These are phyloP conservation scores for Candida suzukii DNA, from an alignment of 805 yeast species.

Conservation along the genomic window DNA sequence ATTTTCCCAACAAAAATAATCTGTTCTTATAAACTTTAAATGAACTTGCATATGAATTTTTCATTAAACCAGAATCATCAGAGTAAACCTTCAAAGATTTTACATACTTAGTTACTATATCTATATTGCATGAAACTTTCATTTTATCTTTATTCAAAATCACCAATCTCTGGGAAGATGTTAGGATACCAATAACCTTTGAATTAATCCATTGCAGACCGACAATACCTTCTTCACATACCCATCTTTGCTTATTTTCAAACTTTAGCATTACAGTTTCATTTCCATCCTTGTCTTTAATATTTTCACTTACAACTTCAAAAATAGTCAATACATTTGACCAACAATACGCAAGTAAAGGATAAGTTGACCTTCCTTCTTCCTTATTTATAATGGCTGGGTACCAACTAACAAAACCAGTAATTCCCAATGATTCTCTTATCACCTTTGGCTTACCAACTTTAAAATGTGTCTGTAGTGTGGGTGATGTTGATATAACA, in stretches of 20 bases:
- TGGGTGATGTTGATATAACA: slow-evolving; percentile 49
- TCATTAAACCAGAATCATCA: slow-evolving; percentile 4
- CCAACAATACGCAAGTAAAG: slow-evolving; percentile 65
- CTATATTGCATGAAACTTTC: slow-evolving; percentile 27
- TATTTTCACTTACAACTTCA: slow-evolving; percentile 35
- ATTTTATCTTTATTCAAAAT: slow-evolving; percentile 34
- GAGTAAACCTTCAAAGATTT: background rate
- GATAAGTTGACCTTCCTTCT: slow-evolving; percentile 19
- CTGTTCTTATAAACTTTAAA: slow-evolving; percentile 35
- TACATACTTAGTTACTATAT: slow-evolving; percentile 34
- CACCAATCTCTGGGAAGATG: slow-evolving; percentile 38
- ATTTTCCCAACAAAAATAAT: slow-evolving; percentile 45
- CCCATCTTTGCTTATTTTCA: slow-evolving; percentile 34
- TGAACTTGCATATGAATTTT: slow-evolving; percentile 20
- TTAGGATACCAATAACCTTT: slow-evolving; percentile 31
- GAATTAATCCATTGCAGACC: slow-evolving; percentile 51
- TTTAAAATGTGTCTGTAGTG: slow-evolving; percentile 45
- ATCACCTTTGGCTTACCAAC: slow-evolving; percentile 38
- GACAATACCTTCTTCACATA: slow-evolving; percentile 41
- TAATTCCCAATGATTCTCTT: slow-evolving; percentile 20
- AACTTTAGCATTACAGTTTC: slow-evolving; percentile 24
- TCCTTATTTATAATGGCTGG: slow-evolving; percentile 36
- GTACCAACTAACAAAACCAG: slow-evolving; percentile 56
- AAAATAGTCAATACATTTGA: slow-evolving; percentile 50
- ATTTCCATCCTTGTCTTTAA: slow-evolving; percentile 17